Evolutionary conservation across 192 early-diverging fungal species (phyloP).

Genomic region (Piromyces sp.): DNA sequence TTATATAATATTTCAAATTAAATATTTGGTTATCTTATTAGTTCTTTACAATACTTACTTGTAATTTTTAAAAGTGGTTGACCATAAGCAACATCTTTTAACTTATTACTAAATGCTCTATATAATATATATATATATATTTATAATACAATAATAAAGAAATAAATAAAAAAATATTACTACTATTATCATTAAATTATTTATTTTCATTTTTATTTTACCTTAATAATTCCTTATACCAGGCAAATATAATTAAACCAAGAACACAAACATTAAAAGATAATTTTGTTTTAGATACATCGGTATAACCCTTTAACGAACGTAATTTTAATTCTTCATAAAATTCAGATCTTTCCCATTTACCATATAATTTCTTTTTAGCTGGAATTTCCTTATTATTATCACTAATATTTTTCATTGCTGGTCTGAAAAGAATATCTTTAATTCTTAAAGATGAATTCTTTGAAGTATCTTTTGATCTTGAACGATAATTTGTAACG

Average conservation of each 20-base stretch:
- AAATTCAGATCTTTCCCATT: not conserved
- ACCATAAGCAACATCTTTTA: not conserved
- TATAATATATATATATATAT: too few relatives aligned
- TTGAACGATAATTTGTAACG: not conserved
- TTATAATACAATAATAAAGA: too few relatives aligned
- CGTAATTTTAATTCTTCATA: not conserved
- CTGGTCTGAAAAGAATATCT: not conserved
- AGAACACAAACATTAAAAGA: not conserved
- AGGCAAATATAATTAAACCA: not conserved
- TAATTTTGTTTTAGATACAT: not conserved
- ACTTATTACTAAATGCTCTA: not conserved
- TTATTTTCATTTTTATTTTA: not conserved
- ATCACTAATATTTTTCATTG: not conserved
- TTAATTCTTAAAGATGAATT: not conserved
- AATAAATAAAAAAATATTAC: too few relatives aligned
- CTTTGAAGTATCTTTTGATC: not conserved
- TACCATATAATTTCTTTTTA: not conserved
- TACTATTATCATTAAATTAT: too few relatives aligned
- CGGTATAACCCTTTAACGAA: not conserved
- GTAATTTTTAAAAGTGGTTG: not conserved
- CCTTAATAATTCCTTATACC: not conserved
- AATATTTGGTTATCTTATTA: too few relatives aligned
- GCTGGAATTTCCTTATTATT: not conserved
- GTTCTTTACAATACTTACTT: too few relatives aligned
- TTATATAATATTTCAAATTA: too few relatives aligned